Evolutionary conservation across 1,284 basidiomycete species (phyloP).

Genomic region (Paramarasmius palmivorus): DNA sequence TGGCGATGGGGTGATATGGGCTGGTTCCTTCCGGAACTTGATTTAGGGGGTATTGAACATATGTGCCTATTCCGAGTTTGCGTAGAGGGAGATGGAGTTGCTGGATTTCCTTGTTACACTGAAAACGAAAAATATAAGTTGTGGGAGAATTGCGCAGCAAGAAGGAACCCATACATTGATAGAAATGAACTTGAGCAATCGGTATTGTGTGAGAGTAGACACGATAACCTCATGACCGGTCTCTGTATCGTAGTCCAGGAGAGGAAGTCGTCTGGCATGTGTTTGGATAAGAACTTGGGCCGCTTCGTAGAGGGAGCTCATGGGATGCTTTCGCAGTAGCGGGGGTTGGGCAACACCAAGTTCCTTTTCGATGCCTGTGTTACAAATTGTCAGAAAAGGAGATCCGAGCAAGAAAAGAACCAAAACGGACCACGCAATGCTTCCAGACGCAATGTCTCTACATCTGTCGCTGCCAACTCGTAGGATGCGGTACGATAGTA

Average conservation of each 20-base stretch:
- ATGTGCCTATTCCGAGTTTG: slow-evolving; percentile 92
- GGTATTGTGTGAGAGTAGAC: slow-evolving; percentile 95
- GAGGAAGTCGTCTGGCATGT: slow-evolving; percentile 91
- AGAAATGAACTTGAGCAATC: slow-evolving; percentile 97
- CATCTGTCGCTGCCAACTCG: slow-evolving; percentile 87
- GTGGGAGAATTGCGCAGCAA: slow-evolving; percentile 9
- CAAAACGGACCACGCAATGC: slow-evolving; percentile 73
- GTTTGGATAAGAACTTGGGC: slow-evolving; percentile 92
- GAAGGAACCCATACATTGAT: slow-evolving; percentile 78
- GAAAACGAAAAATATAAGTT: slow-evolving; percentile 12
- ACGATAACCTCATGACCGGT: slow-evolving; percentile 96
- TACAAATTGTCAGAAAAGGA: slow-evolving; percentile 15
- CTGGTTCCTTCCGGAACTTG: slow-evolving; percentile 49
- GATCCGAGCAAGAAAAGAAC: slow-evolving; percentile 18
- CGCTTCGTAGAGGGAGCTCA: slow-evolving; percentile 87
- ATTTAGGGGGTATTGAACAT: slow-evolving; percentile 59
- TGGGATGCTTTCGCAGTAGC: slow-evolving; percentile 87
- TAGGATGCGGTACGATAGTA: slow-evolving; percentile 89
- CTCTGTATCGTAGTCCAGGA: slow-evolving; percentile 92
- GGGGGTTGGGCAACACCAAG: slow-evolving; percentile 94
- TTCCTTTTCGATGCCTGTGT: slow-evolving; percentile 95
- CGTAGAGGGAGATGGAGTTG: slow-evolving; percentile 80
- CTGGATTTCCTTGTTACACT: slow-evolving; percentile 77
- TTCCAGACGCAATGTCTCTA: slow-evolving; percentile 93
- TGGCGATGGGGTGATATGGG: slow-evolving; percentile 89